A percentile compares a stretch with the other conserved stretches of the same genome.
Conservation (phyloP, 768 basidiomycete genomes). For the Grammothele lineata region DNA sequence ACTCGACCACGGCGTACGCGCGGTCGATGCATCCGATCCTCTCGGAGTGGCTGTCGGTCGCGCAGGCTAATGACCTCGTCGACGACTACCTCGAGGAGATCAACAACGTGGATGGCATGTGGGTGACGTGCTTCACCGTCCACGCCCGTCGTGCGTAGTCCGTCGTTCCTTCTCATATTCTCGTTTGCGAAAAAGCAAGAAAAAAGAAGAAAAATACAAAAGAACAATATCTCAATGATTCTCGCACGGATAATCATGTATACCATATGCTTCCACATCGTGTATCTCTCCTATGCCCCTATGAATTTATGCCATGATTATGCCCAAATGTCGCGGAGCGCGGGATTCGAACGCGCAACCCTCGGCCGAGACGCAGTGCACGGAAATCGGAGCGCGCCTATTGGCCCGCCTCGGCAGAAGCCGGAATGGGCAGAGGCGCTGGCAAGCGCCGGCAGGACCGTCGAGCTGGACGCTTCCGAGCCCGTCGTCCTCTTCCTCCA, state of each 20-base stretch:
- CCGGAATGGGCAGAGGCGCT: background rate
- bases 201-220: too few species aligned
- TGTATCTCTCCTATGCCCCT: slow-evolving; percentile 2
- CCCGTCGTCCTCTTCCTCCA: slow-evolving; percentile 12
- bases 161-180: too few species aligned
- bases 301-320: slow-evolving; percentile 13
- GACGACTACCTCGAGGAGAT: slow-evolving; percentile 45
- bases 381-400: slow-evolving; percentile 8
- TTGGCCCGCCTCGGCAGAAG: too few species aligned
- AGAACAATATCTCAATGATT: too few species aligned
- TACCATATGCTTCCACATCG: too few species aligned
- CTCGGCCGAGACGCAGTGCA: background rate
- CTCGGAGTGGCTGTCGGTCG: slow-evolving; percentile 26
- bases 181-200: too few species aligned
- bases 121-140: slow-evolving; percentile 45
- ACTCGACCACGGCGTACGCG: slow-evolving; percentile 38
- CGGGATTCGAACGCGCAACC: background rate
- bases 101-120: slow-evolving; percentile 41
- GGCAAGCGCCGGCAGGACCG: slow-evolving; percentile 16
- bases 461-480: background rate
- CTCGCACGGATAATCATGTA: too few species aligned
- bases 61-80: slow-evolving; percentile 33
- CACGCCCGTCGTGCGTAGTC: slow-evolving; percentile 31
- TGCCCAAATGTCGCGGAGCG: background rate
- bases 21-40: slow-evolving; percentile 48